These are phyloP conservation scores for Aquilaria agallochum DNA, from an alignment of 441 rosid species.

Conservation along the genomic window DNA sequence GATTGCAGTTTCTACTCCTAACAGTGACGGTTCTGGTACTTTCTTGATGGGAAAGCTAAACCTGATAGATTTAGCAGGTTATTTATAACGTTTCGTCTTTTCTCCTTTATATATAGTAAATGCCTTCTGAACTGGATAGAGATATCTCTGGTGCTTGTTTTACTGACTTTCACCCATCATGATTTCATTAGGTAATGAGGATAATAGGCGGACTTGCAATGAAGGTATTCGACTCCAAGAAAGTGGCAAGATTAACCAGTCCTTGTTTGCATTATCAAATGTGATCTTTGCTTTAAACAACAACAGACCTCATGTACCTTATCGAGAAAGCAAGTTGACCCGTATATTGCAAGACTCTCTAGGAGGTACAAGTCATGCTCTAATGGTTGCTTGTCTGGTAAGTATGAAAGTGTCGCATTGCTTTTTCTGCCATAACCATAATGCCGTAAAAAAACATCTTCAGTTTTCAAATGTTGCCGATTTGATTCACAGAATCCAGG, in stretches of 20 bases:
- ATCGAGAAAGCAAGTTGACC: constrained; percentile 92
- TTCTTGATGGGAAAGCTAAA: constrained; percentile 67
- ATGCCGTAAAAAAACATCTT: neutral
- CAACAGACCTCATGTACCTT: constrained; percentile 65
- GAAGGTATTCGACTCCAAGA: constrained; percentile 84
- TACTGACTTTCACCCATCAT: neutral
- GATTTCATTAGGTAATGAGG: constrained; percentile 68
- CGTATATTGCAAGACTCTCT: constrained; percentile 92
- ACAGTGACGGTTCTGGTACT: constrained; percentile 28
- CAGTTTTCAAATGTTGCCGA: neutral
- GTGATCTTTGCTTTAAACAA: constrained; percentile 86
- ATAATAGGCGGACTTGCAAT: constrained; percentile 75
- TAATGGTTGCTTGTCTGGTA: constrained; percentile 95
- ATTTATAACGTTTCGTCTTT: neutral
- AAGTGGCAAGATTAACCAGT: constrained; percentile 87
- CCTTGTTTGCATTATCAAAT: constrained; percentile 83
- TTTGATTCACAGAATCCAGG: constrained; percentile 67
- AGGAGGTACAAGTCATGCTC: constrained; percentile 78
- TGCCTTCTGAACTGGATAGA: neutral
- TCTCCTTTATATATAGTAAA: neutral
- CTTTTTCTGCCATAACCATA: constrained; percentile 4
- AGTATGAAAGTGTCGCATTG: constrained; percentile 1
- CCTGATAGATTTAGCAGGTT: constrained; percentile 93
- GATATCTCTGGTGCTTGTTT: neutral
- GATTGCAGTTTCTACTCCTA: constrained; percentile 47